A percentile compares a stretch with the other conserved stretches of the same genome.
Conservation (phyloP, 163 green algal genomes). For the Prototheca wickerhamii region DNA sequence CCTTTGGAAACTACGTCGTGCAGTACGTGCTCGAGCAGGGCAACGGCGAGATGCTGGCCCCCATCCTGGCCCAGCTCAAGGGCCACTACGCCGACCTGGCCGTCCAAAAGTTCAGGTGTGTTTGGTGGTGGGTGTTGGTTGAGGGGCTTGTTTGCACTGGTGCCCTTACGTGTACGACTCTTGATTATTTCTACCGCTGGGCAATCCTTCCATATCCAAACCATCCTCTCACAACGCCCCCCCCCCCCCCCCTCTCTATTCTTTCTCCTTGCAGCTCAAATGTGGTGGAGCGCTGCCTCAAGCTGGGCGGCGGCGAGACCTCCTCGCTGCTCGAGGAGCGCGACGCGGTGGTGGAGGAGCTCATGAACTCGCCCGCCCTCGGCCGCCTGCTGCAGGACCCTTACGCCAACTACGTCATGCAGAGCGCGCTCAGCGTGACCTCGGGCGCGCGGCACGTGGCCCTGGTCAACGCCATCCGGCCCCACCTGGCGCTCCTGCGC, state of each 20-base stretch:
- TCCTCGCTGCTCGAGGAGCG: slow-evolving; percentile 49
- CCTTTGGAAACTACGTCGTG: slow-evolving; percentile 97
- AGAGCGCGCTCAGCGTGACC: slow-evolving; percentile 77
- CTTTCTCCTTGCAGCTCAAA: slow-evolving; percentile 75
- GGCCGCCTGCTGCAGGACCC: slow-evolving; percentile 69
- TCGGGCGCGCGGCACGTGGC: slow-evolving; percentile 22
- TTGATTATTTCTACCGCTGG: no score
- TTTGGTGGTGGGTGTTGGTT: neutral
- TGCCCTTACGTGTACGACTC: no score
- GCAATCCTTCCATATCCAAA: neutral
- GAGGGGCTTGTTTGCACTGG: no score
- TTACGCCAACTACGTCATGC: slow-evolving; percentile 98
- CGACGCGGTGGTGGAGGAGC: slow-evolving; percentile 75
- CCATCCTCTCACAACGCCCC: neutral
- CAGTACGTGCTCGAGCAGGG: slow-evolving; percentile 96
- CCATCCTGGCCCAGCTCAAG: slow-evolving; percentile 68
- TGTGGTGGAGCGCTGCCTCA: slow-evolving; percentile 98
- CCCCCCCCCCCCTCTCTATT: neutral
- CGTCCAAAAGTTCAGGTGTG: slow-evolving; percentile 91
- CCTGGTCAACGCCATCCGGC: slow-evolving; percentile 86
- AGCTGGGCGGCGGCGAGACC: slow-evolving; percentile 53
- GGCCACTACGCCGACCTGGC: slow-evolving; percentile 79
- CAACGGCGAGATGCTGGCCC: slow-evolving; percentile 49
- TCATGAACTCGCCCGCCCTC: slow-evolving; percentile 65
- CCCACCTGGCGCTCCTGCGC: slow-evolving; percentile 75